phyloP scores from a whole-genome alignment of 306 rosid genomes.

The Fragaria ananassa region DNA sequence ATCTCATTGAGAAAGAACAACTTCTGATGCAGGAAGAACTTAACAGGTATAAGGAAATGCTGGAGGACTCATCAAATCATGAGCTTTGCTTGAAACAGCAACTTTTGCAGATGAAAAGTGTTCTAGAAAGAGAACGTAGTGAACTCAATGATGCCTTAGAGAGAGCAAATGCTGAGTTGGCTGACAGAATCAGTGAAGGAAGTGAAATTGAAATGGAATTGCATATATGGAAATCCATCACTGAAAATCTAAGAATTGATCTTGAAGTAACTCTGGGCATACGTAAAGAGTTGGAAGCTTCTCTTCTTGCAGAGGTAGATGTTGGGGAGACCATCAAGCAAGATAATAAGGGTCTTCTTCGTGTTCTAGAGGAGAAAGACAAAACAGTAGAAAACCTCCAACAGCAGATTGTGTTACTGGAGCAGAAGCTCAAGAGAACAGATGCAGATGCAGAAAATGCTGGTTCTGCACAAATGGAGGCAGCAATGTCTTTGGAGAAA shows the following conservation, averaged over 20 bases:
- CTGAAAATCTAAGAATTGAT: slow-evolving; percentile 45
- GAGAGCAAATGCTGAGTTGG: slow-evolving; percentile 42
- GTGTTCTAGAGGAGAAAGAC: slow-evolving; percentile 43
- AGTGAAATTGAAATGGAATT: slow-evolving; percentile 68
- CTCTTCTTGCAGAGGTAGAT: slow-evolving; percentile 66
- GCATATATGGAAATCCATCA: slow-evolving; percentile 54
- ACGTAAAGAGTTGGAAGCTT: slow-evolving; percentile 69
- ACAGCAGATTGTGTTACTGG: slow-evolving; percentile 41
- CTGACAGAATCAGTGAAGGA: slow-evolving; percentile 48
- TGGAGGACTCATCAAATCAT: slow-evolving; percentile 47
- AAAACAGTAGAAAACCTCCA: slow-evolving; percentile 37
- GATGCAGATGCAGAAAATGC: slow-evolving; percentile 38
- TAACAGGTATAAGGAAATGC: slow-evolving; percentile 47
- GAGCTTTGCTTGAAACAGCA: slow-evolving; percentile 40
- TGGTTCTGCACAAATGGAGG: slow-evolving; percentile 25
- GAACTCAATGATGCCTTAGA: slow-evolving; percentile 47
- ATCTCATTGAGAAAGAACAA: slow-evolving; percentile 33
- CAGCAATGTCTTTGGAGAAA: slow-evolving; percentile 37
- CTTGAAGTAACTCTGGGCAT: slow-evolving; percentile 45
- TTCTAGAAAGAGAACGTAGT: slow-evolving; percentile 29
- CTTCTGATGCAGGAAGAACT: slow-evolving; percentile 42
- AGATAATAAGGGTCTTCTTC: slow-evolving; percentile 41
- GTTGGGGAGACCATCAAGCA: slow-evolving; percentile 54
- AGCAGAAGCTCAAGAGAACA: slow-evolving; percentile 38
- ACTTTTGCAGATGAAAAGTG: slow-evolving; percentile 29